Base-by-base conservation (phyloP, 768 basidiomycete genomes). In the Lentinus tigrinus region DNA sequence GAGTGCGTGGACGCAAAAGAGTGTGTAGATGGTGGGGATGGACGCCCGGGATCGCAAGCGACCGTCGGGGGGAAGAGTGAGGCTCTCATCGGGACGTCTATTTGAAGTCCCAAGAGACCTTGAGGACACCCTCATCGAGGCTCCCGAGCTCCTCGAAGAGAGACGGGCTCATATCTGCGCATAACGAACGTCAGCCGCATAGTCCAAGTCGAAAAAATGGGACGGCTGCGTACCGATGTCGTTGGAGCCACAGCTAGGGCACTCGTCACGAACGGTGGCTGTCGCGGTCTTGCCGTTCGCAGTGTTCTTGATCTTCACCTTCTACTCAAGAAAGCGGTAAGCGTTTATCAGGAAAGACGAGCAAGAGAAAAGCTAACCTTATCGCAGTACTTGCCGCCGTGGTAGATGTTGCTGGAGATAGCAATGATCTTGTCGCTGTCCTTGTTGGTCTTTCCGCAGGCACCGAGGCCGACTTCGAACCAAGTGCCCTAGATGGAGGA, bases 161-260 rank as follows among this genome's bases (percentile, higher is more conserved):
- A 8, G 76, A 75, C 4, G 81, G 80, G 28, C 87, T 88, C 83
- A 90, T 80, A 67, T 91, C 88, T 91, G 66, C 8, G 24, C 8
- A 47, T 14, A 5, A 8, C 7, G 58, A 24, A 6, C 9, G 27
- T 46, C 3, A 46, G 38, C 4, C 24, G 34, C 3, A 13, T 9
- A 16, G 5, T 16, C 19, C n/a, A 6, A 10, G 11, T 10, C 13
- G 37, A 28, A 21, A 3, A 11, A 36, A 2, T 36, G 23, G 4
- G 7, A 37, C 69, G 13, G 5, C 9, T 38, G 49, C 80, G 53
- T 71, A 89, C 88, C 89, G 58, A 91, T 72, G 65, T 84, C 82
- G 57, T 68, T 64, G 0, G 74, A 57, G 26, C 67, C 74, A 68
- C 89, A 91, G 17, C 79, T 69, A 36, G 74, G 70, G 72, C 89